Percentiles rank a stretch among this genome's conserved stretches.
phyloP scores from a whole-genome alignment of 2,329 filamentous ascomycete species.

The Fusarium phyllophilum region DNA sequence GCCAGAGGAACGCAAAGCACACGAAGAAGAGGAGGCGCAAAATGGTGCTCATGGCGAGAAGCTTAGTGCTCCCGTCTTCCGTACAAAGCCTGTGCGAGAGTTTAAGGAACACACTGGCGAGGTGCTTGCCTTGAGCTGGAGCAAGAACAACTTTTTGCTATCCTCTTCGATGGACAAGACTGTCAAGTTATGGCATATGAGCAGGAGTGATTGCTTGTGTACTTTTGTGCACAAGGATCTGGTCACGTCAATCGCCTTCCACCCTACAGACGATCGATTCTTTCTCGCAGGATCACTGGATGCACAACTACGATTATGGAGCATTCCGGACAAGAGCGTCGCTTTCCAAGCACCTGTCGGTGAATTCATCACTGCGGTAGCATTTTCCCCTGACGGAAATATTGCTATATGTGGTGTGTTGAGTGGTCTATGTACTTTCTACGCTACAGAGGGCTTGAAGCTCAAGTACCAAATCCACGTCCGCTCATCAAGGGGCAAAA shows the following conservation, averaged over 20 bases:
- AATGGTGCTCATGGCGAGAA: conserved; percentile 60
- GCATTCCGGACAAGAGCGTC: conserved; percentile 94
- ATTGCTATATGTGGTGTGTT: conserved; percentile 89
- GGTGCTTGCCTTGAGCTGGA: conserved; percentile 94
- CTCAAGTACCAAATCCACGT: conserved; percentile 88
- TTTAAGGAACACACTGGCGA: conserved; percentile 87
- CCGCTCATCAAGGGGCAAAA: conserved; percentile 90
- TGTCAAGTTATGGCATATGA: conserved; percentile 92
- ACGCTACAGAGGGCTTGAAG: conserved; percentile 90
- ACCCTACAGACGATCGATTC: conserved; percentile 94
- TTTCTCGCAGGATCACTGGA: conserved; percentile 95
- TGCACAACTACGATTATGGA: conserved; percentile 89
- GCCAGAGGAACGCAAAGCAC: conserved; percentile 77
- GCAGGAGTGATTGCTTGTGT: conserved; percentile 84
- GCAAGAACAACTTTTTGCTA: conserved; percentile 97
- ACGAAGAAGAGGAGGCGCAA: conserved; percentile 70
- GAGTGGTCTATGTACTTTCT: conserved; percentile 87
- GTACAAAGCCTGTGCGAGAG: conserved; percentile 78
- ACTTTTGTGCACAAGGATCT: conserved; percentile 96
- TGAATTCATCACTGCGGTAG: conserved; percentile 93
- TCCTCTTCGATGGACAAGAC: conserved; percentile 99
- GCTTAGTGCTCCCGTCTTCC: conserved; percentile 91
- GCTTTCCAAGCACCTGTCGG: conserved; percentile 81
- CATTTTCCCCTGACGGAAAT: conserved; percentile 92
- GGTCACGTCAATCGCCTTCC: conserved; percentile 93